A percentile compares a stretch with the other conserved stretches of the same genome.
Evolutionary conservation across 345 rosid genomes (phyloP).

Genomic region (Hibiscus syriacus): DNA sequence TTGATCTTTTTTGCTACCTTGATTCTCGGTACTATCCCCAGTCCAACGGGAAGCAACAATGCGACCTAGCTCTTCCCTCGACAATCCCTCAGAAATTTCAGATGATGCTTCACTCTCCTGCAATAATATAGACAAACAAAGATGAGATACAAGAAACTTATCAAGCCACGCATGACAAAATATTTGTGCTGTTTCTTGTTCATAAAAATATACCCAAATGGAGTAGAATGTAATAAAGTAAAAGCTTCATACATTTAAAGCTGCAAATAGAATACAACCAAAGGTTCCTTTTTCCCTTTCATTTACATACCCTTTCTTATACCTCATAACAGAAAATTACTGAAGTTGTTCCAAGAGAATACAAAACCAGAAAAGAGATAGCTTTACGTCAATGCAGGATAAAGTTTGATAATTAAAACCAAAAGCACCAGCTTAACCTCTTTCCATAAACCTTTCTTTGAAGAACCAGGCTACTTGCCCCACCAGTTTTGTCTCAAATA

Average conservation of each 20-base stretch:
- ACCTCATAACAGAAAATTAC: background rate
- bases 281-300: background rate
- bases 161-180: background rate
- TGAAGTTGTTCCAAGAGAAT: background rate
- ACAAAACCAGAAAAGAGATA: background rate
- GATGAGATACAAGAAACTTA: background rate
- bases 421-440: background rate
- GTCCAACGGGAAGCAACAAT: too few relatives aligned
- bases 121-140: conserved; percentile 4
- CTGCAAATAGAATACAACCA: background rate
- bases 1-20: conserved; percentile 26
- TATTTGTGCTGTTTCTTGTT: too few relatives aligned
- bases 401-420: background rate
- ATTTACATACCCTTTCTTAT: background rate
- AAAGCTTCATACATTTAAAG: background rate
- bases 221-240: background rate
- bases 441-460: background rate
- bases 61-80: conserved; percentile 87
- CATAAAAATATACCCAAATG: background rate
- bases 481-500: background rate
- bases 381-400: background rate
- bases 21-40: conserved; percentile 40
- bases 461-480: background rate
- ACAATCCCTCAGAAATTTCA: conserved; percentile 54
- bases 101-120: conserved; percentile 36